phyloP scores from a whole-genome alignment of 495 filamentous ascomycete genomes.

The Neurospora africana region DNA sequence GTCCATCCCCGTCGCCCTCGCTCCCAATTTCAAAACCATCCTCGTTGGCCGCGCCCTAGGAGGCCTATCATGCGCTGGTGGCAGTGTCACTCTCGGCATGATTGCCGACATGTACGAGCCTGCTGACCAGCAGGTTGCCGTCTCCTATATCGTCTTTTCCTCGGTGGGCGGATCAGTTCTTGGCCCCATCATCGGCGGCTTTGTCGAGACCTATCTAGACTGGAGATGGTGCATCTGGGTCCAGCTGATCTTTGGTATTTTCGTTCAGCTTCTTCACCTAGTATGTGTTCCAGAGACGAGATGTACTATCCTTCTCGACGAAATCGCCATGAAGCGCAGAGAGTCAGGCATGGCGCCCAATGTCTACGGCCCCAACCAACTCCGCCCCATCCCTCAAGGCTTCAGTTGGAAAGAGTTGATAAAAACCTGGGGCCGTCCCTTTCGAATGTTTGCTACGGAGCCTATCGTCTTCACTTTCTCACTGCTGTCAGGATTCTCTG shows the following conservation, averaged over 20 bases:
- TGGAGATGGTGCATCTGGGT: conserved; percentile 80
- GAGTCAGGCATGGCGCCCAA: conserved; percentile 42
- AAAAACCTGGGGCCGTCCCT: conserved; percentile 57
- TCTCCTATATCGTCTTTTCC: conserved; percentile 65
- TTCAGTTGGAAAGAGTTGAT: conserved; percentile 46
- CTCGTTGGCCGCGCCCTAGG: conserved; percentile 57
- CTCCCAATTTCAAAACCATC: conserved; percentile 57
- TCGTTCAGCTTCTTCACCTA: conserved; percentile 55
- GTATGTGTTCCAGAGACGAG: conserved; percentile 61
- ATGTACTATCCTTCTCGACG: conserved; percentile 54
- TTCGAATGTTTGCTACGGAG: conserved; percentile 69
- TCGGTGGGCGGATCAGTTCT: conserved; percentile 67
- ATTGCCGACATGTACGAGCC: conserved; percentile 71
- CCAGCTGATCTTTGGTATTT: conserved; percentile 62
- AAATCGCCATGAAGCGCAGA: conserved; percentile 54
- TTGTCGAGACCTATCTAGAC: conserved; percentile 52
- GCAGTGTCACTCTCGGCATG: conserved; percentile 75
- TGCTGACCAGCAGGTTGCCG: conserved; percentile 61
- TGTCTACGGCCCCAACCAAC: conserved; percentile 53
- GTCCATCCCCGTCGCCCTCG: conserved; percentile 61
- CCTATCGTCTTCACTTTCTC: conserved; percentile 65
- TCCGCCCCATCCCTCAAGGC: conserved; percentile 36
- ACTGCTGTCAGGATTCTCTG: conserved; percentile 63
- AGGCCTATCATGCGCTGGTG: conserved; percentile 63
- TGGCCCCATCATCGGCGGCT: conserved; percentile 71